Evolutionary conservation across 2,329 filamentous ascomycete genomes (phyloP).

Genomic region (Ceratocystis cubensis): DNA sequence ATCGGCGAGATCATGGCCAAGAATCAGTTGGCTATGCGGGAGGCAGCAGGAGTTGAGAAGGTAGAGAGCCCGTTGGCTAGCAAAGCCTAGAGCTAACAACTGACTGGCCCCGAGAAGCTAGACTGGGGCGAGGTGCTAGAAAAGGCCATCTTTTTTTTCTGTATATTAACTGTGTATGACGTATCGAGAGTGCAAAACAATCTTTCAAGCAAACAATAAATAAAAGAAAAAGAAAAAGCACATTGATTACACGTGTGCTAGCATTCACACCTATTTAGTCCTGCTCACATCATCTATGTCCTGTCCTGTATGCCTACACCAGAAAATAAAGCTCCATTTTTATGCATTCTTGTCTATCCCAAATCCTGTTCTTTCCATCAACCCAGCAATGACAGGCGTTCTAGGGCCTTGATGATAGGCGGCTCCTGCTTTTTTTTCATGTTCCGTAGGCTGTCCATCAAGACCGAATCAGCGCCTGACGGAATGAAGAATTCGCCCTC

Average conservation of each 20-base stretch:
- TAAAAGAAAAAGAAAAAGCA: constrained; percentile 5
- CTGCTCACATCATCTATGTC: neutral
- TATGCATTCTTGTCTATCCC: neutral
- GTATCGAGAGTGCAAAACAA: neutral
- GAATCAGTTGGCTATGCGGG: constrained; percentile 33
- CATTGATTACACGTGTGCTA: neutral
- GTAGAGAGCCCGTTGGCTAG: constrained; percentile 15
- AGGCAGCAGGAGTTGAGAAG: constrained; percentile 17
- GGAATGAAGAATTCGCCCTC: constrained; percentile 27
- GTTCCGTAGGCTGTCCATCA: constrained; percentile 39
- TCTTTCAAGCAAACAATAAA: neutral
- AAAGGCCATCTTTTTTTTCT: neutral
- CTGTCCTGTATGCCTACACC: neutral
- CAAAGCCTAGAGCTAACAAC: neutral
- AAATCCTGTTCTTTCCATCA: constrained; percentile 24
- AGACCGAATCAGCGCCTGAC: constrained; percentile 40
- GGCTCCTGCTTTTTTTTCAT: constrained; percentile 35
- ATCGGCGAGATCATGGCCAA: constrained; percentile 49
- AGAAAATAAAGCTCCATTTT: neutral
- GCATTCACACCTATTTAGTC: neutral
- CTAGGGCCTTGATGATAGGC: constrained; percentile 38
- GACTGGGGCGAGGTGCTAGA: neutral
- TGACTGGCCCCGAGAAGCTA: no score
- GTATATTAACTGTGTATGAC: constrained; percentile 20
- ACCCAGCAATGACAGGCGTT: constrained; percentile 40